phyloP scores from a whole-genome alignment of 345 rosid species.

The Lepidium africanum region DNA sequence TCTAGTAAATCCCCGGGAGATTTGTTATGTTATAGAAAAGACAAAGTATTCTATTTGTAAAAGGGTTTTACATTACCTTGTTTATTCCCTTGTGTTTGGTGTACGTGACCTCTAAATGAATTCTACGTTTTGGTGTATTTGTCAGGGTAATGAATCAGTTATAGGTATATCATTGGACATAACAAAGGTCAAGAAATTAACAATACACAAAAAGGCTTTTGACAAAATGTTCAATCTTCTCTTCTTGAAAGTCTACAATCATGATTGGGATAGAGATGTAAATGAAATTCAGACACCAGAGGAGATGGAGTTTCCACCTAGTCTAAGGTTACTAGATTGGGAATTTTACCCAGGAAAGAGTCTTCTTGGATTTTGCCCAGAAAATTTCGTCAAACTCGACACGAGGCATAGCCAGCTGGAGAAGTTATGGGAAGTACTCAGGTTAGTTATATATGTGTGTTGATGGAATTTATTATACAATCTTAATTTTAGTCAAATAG shows the following conservation, averaged over 20 bases:
- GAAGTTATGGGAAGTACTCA: neutral
- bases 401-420: neutral
- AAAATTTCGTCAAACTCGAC: neutral
- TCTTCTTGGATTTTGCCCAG: neutral
- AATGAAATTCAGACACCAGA: neutral
- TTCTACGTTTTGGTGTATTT: neutral
- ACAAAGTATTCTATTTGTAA: neutral
- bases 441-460: neutral
- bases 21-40: neutral
- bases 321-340: neutral
- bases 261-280: no score
- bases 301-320: neutral
- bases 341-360: neutral
- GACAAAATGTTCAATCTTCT: neutral
- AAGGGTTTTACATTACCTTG: neutral
- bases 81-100: neutral
- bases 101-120: neutral
- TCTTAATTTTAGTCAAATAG: no score
- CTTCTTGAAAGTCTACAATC: neutral
- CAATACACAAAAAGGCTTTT: neutral
- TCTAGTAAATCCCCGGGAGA: conserved; percentile 5
- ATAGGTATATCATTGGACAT: conserved; percentile 1
- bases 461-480: neutral
- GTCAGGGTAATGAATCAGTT: neutral
- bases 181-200: neutral